Evolutionary conservation across 768 basidiomycete species (phyloP).

Genomic region (Boletus vermiculosoides): DNA sequence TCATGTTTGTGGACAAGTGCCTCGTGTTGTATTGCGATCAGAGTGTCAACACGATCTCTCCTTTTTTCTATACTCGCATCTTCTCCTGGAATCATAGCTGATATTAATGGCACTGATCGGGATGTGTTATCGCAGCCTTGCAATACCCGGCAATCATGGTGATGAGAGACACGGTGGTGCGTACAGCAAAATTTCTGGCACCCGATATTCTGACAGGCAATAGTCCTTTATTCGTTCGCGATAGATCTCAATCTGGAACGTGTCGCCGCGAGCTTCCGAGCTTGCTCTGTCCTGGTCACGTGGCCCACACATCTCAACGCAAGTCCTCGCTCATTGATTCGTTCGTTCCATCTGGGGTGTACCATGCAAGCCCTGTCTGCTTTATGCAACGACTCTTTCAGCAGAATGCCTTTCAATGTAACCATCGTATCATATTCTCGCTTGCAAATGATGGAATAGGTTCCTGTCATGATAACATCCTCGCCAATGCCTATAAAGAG

Average conservation of each 20-base stretch:
- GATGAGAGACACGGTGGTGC: background rate
- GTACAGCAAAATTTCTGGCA: background rate
- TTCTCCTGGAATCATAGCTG: background rate
- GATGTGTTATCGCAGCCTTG: background rate
- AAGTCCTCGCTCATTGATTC: background rate
- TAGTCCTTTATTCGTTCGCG: slow-evolving; percentile 1
- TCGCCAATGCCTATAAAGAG: slow-evolving; percentile 17
- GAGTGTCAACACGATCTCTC: background rate
- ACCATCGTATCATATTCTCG: slow-evolving; percentile 6
- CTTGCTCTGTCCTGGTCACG: slow-evolving; percentile 29
- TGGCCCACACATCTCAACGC: slow-evolving; percentile 5
- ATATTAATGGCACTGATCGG: background rate
- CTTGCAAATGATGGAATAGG: background rate
- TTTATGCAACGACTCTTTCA: slow-evolving; percentile 22
- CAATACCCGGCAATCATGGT: background rate
- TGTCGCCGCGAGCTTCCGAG: slow-evolving; percentile 22
- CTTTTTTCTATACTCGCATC: background rate
- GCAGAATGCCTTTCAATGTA: slow-evolving; percentile 16
- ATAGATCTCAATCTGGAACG: slow-evolving; percentile 16
- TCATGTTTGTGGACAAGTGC: slow-evolving; percentile 8
- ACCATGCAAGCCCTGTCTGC: slow-evolving; percentile 16
- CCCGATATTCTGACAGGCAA: background rate
- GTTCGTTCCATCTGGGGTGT: background rate
- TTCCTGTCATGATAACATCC: background rate
- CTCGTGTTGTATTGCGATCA: slow-evolving; percentile 13